Conservation (phyloP, 768 basidiomycete species). For the Suillus decipiens region DNA sequence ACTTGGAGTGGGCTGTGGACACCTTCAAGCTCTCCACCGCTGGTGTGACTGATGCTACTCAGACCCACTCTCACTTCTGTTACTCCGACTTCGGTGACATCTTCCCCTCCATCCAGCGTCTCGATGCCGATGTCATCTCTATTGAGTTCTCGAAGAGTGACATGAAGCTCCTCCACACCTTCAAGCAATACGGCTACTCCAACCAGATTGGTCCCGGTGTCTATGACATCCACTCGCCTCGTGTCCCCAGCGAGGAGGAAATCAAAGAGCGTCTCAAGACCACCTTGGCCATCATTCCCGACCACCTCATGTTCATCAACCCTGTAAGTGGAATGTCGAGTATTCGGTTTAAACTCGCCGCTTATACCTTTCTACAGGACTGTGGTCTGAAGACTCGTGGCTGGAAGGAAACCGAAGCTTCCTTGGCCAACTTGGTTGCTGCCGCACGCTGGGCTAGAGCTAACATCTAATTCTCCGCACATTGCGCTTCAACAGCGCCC, state of each 20-base stretch:
- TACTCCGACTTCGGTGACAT: conserved; percentile 99
- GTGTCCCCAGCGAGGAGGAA: conserved; percentile 92
- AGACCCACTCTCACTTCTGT: conserved; percentile 99
- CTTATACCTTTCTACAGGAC: conserved; percentile 48
- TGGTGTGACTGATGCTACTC: conserved; percentile 90
- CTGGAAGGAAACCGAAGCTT: conserved; percentile 96
- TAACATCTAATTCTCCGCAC: conserved; percentile 58
- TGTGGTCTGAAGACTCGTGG: conserved; percentile 99
- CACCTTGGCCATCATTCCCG: conserved; percentile 82
- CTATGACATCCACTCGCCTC: conserved; percentile 99
- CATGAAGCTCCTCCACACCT: conserved; percentile 95
- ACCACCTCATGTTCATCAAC: conserved; percentile 86
- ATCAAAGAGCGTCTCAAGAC: conserved; percentile 88
- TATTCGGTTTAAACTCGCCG: neutral
- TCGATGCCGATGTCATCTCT: conserved; percentile 98
- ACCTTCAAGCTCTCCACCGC: conserved; percentile 98
- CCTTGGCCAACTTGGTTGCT: conserved; percentile 82
- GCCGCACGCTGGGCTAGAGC: conserved; percentile 93
- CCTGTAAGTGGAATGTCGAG: conserved; percentile 49
- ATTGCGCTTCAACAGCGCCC: conserved; percentile 92
- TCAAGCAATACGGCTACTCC: conserved; percentile 93
- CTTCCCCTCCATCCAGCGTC: conserved; percentile 94
- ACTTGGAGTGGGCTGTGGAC: conserved; percentile 98
- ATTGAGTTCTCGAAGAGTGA: conserved; percentile 99
- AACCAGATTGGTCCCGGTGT: conserved; percentile 98